A percentile compares a stretch with the other conserved stretches of the same genome.
phyloP scores from a whole-genome alignment of 371 early-diverging fungal genomes.

The Sporodiniella umbellata region DNA sequence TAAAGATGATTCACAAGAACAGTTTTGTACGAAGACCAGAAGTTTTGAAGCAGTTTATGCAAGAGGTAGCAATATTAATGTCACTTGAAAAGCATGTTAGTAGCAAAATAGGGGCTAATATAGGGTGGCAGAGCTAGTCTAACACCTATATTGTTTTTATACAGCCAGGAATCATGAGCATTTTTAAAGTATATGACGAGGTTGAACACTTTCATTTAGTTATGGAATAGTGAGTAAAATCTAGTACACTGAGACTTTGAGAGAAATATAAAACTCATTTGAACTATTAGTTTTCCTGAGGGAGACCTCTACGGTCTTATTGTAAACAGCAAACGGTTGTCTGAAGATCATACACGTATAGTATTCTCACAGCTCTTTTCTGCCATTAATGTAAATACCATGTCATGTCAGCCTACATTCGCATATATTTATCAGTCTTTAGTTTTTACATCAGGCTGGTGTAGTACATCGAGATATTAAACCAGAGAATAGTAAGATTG shows the following conservation, averaged over 20 bases:
- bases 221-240: slow-evolving; percentile 15
- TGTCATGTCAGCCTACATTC: neutral
- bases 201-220: slow-evolving; percentile 8
- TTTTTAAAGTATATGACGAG: slow-evolving; percentile 12
- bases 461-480: slow-evolving; percentile 48
- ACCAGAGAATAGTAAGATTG: slow-evolving; percentile 45
- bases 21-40: slow-evolving; percentile 45
- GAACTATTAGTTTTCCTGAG: slow-evolving; percentile 49
- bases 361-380: slow-evolving; percentile 77
- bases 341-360: slow-evolving; percentile 77
- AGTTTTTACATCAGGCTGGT: slow-evolving; percentile 36
- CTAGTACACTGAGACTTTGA: neutral
- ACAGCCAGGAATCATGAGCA: slow-evolving; percentile 16
- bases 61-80: slow-evolving; percentile 75
- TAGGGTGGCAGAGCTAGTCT: neutral
- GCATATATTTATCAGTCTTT: neutral
- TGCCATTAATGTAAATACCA: slow-evolving; percentile 55
- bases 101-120: neutral
- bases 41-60: slow-evolving; percentile 55
- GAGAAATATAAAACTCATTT: neutral
- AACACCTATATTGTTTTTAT: neutral
- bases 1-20: slow-evolving; percentile 63
- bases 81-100: slow-evolving; percentile 65
- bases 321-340: slow-evolving; percentile 63
- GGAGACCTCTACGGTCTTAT: slow-evolving; percentile 96